Evolutionary conservation across 1,139 yeast genomes (phyloP), one percentile per base, ranked within the genome.

Genomic region (Suhomyces anneliseae): DNA sequence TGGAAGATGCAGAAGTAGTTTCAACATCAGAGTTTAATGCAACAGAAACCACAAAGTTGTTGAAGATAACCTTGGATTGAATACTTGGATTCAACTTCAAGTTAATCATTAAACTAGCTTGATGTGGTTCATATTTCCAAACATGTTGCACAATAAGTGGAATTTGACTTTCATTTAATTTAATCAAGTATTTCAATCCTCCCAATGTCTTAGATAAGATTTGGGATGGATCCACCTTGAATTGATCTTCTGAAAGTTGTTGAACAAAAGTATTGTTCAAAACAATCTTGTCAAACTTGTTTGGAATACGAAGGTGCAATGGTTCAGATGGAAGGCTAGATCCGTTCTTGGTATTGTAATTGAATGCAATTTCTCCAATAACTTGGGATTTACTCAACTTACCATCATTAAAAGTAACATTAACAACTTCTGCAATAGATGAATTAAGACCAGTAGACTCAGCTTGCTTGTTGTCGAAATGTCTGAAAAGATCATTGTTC

Each of bases 81-180:
- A 43, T 40, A 2, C 50, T 70, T 8, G 85, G 83, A 39, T 81
- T 72, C 49, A 87, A 74, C 60, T 81, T 81, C 54, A 89, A 70
- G 36, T 86, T 83, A 48, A 92, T 73, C 73, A 90, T 87, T 50
- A 92, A 85, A 59, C 95, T 85, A 1, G 97, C 85, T 67, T 90
- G 97, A 49, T 79, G 86, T 24, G 79, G 76, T 64, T 90, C 97
- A 60, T 85, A 85, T 59, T 90, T 85, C 98, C 98, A 92, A 40
- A 87, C 81, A 40, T 96, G 97, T 40, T 82, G 78, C 41, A 92
- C 76, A 29, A 81, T 68, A 29, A 92, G 66, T n/a, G 97, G 97
- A 1, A 83, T 80, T 39, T 73, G 69, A 7, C 57, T 53, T 4
- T 60, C 59, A 45, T 71, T 72, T 51, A 83, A 65, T 29, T 58